phyloP scores from a whole-genome alignment of 805 yeast genomes.

The Kazachstania kunashirensis region DNA sequence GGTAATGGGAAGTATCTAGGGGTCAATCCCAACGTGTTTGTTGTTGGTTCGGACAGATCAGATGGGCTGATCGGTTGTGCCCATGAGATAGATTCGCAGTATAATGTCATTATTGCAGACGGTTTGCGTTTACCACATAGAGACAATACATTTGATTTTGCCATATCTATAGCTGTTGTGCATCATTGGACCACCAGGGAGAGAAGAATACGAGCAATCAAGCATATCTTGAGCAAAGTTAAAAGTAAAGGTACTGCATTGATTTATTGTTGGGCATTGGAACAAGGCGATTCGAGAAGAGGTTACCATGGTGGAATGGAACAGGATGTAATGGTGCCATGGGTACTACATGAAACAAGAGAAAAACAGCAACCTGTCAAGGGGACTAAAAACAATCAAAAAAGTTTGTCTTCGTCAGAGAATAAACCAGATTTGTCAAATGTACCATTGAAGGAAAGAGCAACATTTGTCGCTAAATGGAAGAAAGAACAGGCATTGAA shows the following conservation, averaged over 20 bases:
- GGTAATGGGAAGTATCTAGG: conserved; percentile 91
- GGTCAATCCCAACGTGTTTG: conserved; percentile 55
- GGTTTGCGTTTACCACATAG: conserved; percentile 59
- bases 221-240: conserved; percentile 54
- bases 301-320: conserved; percentile 89
- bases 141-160: conserved; percentile 53
- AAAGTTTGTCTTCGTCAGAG: conserved; percentile 6
- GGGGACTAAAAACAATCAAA: conserved; percentile 26
- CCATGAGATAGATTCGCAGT: conserved; percentile 27
- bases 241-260: conserved; percentile 56
- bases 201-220: conserved; percentile 68
- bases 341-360: conserved; percentile 59
- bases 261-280: conserved; percentile 94
- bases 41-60: conserved; percentile 70
- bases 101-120: conserved; percentile 69
- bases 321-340: conserved; percentile 90
- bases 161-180: conserved; percentile 88
- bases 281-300: conserved; percentile 76
- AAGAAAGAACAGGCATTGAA: conserved; percentile 14
- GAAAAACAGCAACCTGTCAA: conserved; percentile 8
- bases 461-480: conserved; percentile 22
- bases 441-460: conserved; percentile 24
- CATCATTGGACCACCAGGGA: conserved; percentile 88
- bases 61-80: conserved; percentile 63
- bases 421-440: conserved; percentile 20